Evolutionary conservation across 176 grass and related monocot genomes (phyloP).

Genomic region (Triticum urartu): DNA sequence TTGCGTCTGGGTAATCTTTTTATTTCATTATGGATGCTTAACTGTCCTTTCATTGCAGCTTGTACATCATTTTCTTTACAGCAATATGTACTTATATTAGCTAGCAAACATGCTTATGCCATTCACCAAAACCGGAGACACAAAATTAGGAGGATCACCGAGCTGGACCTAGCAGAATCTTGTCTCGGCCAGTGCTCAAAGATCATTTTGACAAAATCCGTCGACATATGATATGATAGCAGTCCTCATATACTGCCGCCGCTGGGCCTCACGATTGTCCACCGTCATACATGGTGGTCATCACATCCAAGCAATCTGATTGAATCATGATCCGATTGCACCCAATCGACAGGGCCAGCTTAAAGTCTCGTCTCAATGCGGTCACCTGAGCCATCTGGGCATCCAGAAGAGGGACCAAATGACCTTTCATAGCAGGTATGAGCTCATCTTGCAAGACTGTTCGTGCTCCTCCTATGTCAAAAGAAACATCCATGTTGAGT

Average conservation of each 20-base stretch:
- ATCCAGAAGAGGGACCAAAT: no score
- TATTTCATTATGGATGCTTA: conserved; percentile 5
- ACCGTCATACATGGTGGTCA: neutral
- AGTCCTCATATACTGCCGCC: neutral
- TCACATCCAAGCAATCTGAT: neutral
- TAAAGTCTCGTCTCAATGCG: neutral
- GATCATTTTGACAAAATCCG: neutral
- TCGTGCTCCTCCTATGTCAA: no score
- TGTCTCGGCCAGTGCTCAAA: neutral
- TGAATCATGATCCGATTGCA: neutral
- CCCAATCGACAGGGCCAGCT: neutral
- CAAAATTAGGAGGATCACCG: neutral
- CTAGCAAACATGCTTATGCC: neutral
- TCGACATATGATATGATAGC: neutral
- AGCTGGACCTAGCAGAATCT: neutral
- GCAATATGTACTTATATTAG: neutral
- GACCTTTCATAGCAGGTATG: neutral
- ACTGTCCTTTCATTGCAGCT: neutral
- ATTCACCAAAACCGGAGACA: neutral
- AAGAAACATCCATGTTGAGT: no score
- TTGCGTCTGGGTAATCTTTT: neutral
- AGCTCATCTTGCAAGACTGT: neutral
- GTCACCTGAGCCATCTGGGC: no score
- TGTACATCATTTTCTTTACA: neutral
- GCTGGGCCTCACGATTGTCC: neutral